A percentile compares a stretch with the other conserved stretches of the same genome.
Evolutionary conservation across 2,329 filamentous ascomycete genomes (phyloP).

Genomic region (Cladosporium sphaerospermum): DNA sequence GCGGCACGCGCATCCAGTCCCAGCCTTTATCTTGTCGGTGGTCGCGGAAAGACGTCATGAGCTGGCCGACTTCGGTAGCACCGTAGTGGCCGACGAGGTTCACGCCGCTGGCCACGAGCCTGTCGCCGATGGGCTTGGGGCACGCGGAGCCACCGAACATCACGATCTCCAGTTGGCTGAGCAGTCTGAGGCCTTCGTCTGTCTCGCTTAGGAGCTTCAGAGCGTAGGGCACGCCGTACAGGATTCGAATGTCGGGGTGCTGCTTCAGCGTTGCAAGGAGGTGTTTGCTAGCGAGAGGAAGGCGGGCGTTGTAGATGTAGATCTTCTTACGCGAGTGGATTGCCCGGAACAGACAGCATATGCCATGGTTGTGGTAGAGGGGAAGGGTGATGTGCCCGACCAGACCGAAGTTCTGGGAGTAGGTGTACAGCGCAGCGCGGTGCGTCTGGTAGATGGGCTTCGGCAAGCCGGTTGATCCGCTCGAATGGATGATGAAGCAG

Average conservation of each 20-base stretch:
- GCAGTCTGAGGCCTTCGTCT: conserved; percentile 37
- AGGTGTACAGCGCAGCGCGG: conserved; percentile 41
- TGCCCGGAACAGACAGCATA: conserved; percentile 48
- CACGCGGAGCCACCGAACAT: conserved; percentile 23
- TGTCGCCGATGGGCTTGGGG: conserved; percentile 21
- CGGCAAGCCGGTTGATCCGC: conserved; percentile 54
- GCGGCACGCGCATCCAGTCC: conserved; percentile 47
- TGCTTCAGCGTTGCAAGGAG: conserved; percentile 17
- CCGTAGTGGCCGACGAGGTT: conserved; percentile 19
- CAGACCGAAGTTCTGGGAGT: conserved; percentile 37
- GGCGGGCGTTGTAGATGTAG: conserved; percentile 46
- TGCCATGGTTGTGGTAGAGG: conserved; percentile 52
- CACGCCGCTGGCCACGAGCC: conserved; percentile 18
- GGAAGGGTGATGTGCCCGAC: conserved; percentile 49
- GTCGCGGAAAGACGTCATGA: conserved; percentile 52
- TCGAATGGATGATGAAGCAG: conserved; percentile 41
- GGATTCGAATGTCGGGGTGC: conserved; percentile 38
- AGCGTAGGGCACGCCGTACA: conserved; percentile 58
- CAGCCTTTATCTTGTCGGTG: conserved; percentile 47
- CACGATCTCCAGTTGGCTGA: conserved; percentile 17
- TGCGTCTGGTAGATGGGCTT: conserved; percentile 56
- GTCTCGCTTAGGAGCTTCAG: conserved; percentile 55
- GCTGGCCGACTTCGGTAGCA: conserved; percentile 53
- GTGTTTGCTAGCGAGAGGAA: conserved; percentile 43
- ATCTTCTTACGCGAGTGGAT: conserved; percentile 44